These are phyloP conservation scores for Talaromyces adpressus DNA, from an alignment of 495 filamentous ascomycete genomes.

Conservation along the genomic window DNA sequence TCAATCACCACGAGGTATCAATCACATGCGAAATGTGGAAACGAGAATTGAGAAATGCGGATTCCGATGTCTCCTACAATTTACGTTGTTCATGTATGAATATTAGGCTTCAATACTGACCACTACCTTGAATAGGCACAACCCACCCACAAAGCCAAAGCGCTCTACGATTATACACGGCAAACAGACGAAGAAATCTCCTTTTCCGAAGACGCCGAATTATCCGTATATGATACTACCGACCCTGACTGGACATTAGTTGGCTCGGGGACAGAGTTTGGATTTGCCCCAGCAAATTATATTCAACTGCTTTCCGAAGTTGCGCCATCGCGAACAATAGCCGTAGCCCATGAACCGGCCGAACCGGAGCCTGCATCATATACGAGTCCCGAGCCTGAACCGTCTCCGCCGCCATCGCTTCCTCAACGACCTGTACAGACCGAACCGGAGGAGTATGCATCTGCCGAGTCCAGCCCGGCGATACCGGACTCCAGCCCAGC, in stretches of 20 bases:
- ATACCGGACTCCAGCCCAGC: conserved; percentile 54
- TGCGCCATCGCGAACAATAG: conserved; percentile 9
- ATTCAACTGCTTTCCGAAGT: conserved; percentile 58
- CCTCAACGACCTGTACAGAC: conserved; percentile 26
- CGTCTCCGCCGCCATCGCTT: conserved; percentile 24
- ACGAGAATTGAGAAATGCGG: background rate
- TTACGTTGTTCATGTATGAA: background rate
- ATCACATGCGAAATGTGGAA: background rate
- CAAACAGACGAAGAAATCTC: conserved; percentile 98
- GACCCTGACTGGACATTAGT: conserved; percentile 98
- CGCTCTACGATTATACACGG: conserved; percentile 90
- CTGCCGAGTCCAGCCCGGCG: conserved; percentile 20
- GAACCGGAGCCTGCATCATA: background rate
- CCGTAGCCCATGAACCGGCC: background rate
- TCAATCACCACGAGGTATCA: too few species aligned
- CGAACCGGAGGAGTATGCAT: conserved; percentile 10
- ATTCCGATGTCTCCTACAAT: background rate
- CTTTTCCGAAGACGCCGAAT: conserved; percentile 79
- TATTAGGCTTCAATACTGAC: background rate
- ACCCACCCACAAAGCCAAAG: conserved; percentile 67
- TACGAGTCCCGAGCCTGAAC: conserved; percentile 16
- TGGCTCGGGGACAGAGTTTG: conserved; percentile 76
- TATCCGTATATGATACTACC: conserved; percentile 80
- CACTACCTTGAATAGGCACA: conserved; percentile 45
- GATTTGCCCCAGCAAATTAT: conserved; percentile 96